phyloP scores from a whole-genome alignment of 768 basidiomycete genomes.

The Leccinum broughii region DNA sequence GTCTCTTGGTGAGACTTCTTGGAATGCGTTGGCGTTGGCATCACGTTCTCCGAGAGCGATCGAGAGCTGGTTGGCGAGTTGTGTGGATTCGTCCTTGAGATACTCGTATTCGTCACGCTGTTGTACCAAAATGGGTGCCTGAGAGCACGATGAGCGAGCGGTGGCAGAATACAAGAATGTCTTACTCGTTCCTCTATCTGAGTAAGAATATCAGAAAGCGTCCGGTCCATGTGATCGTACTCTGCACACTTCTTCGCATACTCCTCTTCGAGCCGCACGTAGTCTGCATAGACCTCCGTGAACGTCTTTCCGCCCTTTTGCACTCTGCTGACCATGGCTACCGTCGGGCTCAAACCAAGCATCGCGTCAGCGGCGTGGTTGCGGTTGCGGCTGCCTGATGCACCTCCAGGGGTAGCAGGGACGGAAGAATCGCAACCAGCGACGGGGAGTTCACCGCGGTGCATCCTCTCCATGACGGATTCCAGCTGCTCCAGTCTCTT shows the following conservation, averaged over 20 bases:
- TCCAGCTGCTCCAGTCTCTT: conserved; percentile 71
- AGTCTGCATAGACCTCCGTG: conserved; percentile 92
- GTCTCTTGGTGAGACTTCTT: too few species aligned
- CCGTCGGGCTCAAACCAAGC: conserved; percentile 72
- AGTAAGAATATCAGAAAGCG: conserved; percentile 63
- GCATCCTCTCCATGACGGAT: conserved; percentile 68
- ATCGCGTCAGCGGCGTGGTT: conserved; percentile 47
- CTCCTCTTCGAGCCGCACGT: conserved; percentile 33
- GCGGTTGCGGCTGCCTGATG: conserved; percentile 38
- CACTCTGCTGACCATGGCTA: conserved; percentile 75
- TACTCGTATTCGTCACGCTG: conserved; percentile 84
- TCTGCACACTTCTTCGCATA: conserved; percentile 50
- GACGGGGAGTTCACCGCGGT: conserved; percentile 67
- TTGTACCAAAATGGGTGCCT: conserved; percentile 55
- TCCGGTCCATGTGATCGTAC: conserved; percentile 60
- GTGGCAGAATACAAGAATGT: not conserved
- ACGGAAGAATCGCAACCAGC: conserved; percentile 44
- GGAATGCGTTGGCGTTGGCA: too few species aligned
- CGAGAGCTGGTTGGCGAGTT: too few species aligned
- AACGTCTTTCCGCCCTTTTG: conserved; percentile 87
- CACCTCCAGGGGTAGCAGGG: conserved; percentile 45
- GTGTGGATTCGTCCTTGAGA: conserved; percentile 20
- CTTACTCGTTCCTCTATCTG: conserved; percentile 88
- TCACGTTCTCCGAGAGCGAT: too few species aligned
- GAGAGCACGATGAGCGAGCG: too few species aligned